A percentile compares a stretch with the other conserved stretches of the same genome.
Conservation (phyloP, 371 early-diverging fungal genomes). For the Mortierella sp. region DNA sequence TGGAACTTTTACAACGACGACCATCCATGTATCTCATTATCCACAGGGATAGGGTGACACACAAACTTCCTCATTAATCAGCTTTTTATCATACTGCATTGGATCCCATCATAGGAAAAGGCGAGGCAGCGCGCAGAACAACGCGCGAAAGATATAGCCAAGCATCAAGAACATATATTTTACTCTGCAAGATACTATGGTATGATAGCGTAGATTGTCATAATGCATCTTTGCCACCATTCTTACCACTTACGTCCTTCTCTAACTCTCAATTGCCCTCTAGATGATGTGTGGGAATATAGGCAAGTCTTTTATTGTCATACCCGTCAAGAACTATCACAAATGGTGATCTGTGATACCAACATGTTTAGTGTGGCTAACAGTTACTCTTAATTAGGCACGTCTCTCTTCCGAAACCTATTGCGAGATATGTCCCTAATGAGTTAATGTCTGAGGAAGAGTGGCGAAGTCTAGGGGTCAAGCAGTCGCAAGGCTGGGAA, state of each 20-base stretch:
- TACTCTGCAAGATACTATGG: constrained; percentile 77
- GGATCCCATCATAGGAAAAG: constrained; percentile 35
- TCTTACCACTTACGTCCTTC: not conserved
- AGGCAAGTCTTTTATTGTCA: constrained; percentile 14
- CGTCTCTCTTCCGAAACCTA: constrained; percentile 77
- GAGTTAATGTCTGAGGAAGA: constrained; percentile 78
- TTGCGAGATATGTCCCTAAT: constrained; percentile 72
- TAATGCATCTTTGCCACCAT: not conserved
- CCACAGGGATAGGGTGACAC: no score
- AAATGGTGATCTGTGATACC: not conserved
- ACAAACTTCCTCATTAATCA: not conserved
- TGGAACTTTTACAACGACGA: not conserved
- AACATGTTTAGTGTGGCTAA: not conserved
- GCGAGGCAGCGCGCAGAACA: constrained; percentile 58
- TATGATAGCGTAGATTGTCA: not conserved
- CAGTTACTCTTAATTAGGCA: constrained; percentile 64
- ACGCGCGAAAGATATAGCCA: constrained; percentile 62
- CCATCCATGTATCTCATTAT: no score
- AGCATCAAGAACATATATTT: constrained; percentile 63
- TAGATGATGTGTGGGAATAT: constrained; percentile 63
- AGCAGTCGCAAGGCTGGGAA: constrained; percentile 88
- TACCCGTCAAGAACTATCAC: not conserved
- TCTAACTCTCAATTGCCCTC: not conserved
- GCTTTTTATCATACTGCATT: not conserved
- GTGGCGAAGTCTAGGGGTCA: constrained; percentile 84